Evolutionary conservation across 306 rosid species (phyloP), one percentile per base, ranked within the genome.

Genomic region (Dalbergia cultrata): DNA sequence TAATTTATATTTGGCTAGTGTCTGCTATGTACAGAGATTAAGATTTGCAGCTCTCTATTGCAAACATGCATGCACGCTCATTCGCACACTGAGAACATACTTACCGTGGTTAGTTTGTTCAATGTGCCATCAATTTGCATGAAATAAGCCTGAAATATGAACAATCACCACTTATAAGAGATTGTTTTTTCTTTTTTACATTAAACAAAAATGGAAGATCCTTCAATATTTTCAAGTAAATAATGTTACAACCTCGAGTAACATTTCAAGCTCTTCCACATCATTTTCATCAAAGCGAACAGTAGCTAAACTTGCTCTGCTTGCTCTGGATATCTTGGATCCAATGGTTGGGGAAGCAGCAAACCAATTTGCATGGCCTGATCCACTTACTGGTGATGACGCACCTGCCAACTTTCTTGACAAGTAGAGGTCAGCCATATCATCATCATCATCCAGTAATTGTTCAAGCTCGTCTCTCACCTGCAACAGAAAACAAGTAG

Each of bases 391-490:
- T 49, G 97, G 97, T 54, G 98, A 91, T 80, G 93, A 81, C 65
- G 90, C 76, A 56, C 90, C 86, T 5, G 84, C 87, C 76, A 90
- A 75, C 87, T 95, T 95, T 89, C 99, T 91, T 45, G 97, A 89
- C 81, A 95, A 85, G 89, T 95, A 95, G 37, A 95, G 96, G 74
- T 93, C 99, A 43, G 99, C 97, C 99, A 93, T 93, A 78, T 95
- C 98, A 34, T 93, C 99, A 0, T 95, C 99, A 57, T 95, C 99
- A 64, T 93, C 98, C 80, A 91, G 89, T 77, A 95, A 88, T 83
- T 95, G 99, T 69, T 93, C 99, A 52, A 93, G 98, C 73, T 91
- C 99, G 66, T 95, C 99, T 85, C 98, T 88, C 62, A 86, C 89
- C 89, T 86, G 70, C n/a, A 56, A 7, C 57, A 68, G 56, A 74